These are phyloP conservation scores for Talaromyces sp. DNA, from an alignment of 2,329 filamentous ascomycete species.

Conservation along the genomic window DNA sequence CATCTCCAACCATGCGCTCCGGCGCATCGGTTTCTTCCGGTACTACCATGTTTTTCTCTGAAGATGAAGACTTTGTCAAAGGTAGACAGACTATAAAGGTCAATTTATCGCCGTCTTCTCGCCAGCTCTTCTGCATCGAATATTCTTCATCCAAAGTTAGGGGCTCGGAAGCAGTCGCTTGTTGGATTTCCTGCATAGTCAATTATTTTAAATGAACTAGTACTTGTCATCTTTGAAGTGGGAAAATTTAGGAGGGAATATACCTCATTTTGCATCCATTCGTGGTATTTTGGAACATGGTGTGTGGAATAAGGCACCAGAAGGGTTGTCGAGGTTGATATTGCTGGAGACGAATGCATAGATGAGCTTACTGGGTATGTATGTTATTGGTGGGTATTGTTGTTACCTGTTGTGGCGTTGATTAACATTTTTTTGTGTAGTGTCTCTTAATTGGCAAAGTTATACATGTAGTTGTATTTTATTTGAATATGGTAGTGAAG, in stretches of 20 bases:
- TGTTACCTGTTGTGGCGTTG: slow-evolving; percentile 29
- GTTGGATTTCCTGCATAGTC: slow-evolving; percentile 58
- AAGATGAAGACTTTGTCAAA: neutral
- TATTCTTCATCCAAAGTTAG: slow-evolving; percentile 78
- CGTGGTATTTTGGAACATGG: slow-evolving; percentile 78
- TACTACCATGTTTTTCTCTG: neutral
- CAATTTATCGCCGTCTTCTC: slow-evolving; percentile 73
- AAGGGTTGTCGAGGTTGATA: slow-evolving; percentile 61
- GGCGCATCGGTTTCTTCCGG: slow-evolving; percentile 49
- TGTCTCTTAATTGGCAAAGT: neutral
- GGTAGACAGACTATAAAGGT: slow-evolving; percentile 78
- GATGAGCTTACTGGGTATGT: neutral
- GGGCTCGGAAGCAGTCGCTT: slow-evolving; percentile 81
- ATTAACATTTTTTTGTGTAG: slow-evolving; percentile 22
- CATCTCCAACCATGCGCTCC: slow-evolving; percentile 62
- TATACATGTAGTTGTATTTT: too few relatives aligned
- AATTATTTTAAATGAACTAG: neutral
- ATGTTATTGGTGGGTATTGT: neutral
- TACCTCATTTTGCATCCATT: slow-evolving; percentile 84
- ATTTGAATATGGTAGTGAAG: neutral
- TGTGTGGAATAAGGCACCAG: slow-evolving; percentile 78
- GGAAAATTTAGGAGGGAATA: neutral
- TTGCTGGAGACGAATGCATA: slow-evolving; percentile 48
- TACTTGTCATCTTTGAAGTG: too few relatives aligned
- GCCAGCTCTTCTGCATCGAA: slow-evolving; percentile 85